Conservation (phyloP, 192 early-diverging fungal species). For the Pecoramyces ruminantium region DNA sequence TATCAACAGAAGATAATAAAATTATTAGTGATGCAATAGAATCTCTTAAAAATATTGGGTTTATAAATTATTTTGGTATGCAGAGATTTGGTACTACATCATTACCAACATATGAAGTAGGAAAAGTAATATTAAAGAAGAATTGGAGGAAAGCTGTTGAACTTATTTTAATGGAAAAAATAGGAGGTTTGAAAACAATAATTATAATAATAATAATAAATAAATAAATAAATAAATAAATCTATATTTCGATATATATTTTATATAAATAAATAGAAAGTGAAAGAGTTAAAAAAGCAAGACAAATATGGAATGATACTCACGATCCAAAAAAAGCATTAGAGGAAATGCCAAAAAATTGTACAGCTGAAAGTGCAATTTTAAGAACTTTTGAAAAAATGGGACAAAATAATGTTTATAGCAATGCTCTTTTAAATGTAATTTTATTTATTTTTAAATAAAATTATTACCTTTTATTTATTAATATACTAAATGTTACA, state of each 20-base stretch:
- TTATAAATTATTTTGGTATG: slow-evolving; percentile 97
- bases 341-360: neutral
- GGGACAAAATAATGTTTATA: slow-evolving; percentile 19
- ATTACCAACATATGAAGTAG: slow-evolving; percentile 63
- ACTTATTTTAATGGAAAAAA: slow-evolving; percentile 67
- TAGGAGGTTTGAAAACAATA: slow-evolving; percentile 23
- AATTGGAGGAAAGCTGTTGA: slow-evolving; percentile 59
- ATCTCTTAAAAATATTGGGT: slow-evolving; percentile 56
- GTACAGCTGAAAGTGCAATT: slow-evolving; percentile 32
- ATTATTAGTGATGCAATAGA: slow-evolving; percentile 34
- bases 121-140: slow-evolving; percentile 50
- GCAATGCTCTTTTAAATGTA: slow-evolving; percentile 32
- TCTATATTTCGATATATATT: no score
- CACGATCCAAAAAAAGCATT: neutral
- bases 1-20: slow-evolving; percentile 24
- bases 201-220: neutral
- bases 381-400: slow-evolving; percentile 33
- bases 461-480: no score
- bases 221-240: no score
- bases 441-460: no score
- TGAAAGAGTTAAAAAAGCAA: slow-evolving; percentile 37
- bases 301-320: slow-evolving; percentile 38
- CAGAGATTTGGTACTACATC: slow-evolving; percentile 88
- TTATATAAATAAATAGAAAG: slow-evolving; percentile 49
- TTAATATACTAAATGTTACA: no score